Base-by-base conservation (phyloP, 2,329 filamentous ascomycete genomes). In the Knufia petricola region DNA sequence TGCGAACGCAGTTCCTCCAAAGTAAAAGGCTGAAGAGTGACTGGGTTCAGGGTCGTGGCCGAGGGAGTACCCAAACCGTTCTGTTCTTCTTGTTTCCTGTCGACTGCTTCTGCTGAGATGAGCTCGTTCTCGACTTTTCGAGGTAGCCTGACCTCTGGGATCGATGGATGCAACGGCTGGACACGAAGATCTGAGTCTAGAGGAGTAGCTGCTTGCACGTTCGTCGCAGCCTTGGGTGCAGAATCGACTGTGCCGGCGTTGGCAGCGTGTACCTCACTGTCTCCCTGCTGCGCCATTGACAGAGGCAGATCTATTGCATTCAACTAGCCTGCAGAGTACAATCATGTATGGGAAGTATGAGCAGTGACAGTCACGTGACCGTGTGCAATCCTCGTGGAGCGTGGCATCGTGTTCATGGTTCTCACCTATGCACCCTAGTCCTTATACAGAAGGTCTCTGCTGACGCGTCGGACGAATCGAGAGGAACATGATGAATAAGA, bases 21-120 rank as follows among this genome's bases (percentile, higher is more conserved):
- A 4, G 53, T 56, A 36, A 58, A 58, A 2, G 53, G 56, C 19
- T 49, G 46, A 2, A 57, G 48, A 1, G 56, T 58, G 21, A 58
- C 34, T 0, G 56, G 56, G 31, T 57, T 53, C 17, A 48, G 17
- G 9, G 40, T 39, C 8, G 36, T 41, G 12, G 45, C 37, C 7
- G 28, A 26, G 50, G 44, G 52, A 48, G 17, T 42, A 23, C n/a
- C 15, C 30, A 19, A 24, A 2, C 26, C 41, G n/a, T 4, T 32
- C 41, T 20, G 41, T 32, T 8, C 15, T 9, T n/a, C 12, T 10
- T 10, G 20, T 4, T 36, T 41, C n/a, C 19, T n/a, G 32, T 15
- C 12, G 19, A 7, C 17, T 34, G 43, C 3, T 15, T 17, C 43
- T 10, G 9, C n/a, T 9, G 41, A 17, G n/a, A 17, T n/a, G 7